Evolutionary conservation across 495 filamentous ascomycete species (phyloP).

Genomic region (Cladorrhinum samala): DNA sequence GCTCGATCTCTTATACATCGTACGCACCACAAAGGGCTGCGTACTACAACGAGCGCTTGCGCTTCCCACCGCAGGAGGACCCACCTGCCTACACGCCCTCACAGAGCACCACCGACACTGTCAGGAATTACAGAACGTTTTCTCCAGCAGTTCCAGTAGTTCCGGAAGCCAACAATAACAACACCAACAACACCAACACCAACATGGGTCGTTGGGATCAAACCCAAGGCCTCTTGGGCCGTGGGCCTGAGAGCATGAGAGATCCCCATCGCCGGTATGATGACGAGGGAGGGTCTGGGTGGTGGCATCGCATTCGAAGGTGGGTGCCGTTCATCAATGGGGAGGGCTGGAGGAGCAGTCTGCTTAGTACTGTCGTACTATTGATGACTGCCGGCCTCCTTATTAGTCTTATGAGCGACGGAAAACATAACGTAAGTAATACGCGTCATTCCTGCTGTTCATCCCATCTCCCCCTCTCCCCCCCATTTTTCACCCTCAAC

Average conservation of each 20-base stretch:
- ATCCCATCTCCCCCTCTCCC: too few relatives aligned
- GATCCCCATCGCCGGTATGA: slow-evolving; percentile 2
- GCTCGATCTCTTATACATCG: slow-evolving; percentile 19
- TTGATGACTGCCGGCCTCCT: slow-evolving; percentile 26
- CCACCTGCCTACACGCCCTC: slow-evolving; percentile 41
- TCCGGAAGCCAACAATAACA: too few relatives aligned
- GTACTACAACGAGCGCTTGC: slow-evolving; percentile 13
- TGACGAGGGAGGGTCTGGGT: slow-evolving; percentile 3
- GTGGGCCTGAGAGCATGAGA: slow-evolving; percentile 39
- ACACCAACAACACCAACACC: too few relatives aligned
- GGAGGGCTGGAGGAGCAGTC: slow-evolving; percentile 18
- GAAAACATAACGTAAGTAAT: slow-evolving; percentile 22
- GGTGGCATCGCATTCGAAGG: slow-evolving; percentile 29
- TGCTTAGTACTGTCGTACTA: slow-evolving; percentile 25
- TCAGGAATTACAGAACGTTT: slow-evolving; percentile 39
- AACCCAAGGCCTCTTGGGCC: slow-evolving; percentile 27
- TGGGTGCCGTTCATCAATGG: slow-evolving; percentile 16
- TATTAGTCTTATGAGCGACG: slow-evolving; percentile 12
- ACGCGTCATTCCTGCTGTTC: slow-evolving; percentile 6
- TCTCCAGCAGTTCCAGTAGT: too few relatives aligned
- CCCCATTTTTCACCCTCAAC: too few relatives aligned
- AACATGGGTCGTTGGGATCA: slow-evolving; percentile 38
- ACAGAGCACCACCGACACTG: slow-evolving; percentile 1
- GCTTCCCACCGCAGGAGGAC: slow-evolving; percentile 34
- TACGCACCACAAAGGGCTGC: slow-evolving; percentile 9